Evolutionary conservation across 1,284 basidiomycete genomes (phyloP), one percentile per base, ranked within the genome.

Genomic region (Ceratobasidium sp.): DNA sequence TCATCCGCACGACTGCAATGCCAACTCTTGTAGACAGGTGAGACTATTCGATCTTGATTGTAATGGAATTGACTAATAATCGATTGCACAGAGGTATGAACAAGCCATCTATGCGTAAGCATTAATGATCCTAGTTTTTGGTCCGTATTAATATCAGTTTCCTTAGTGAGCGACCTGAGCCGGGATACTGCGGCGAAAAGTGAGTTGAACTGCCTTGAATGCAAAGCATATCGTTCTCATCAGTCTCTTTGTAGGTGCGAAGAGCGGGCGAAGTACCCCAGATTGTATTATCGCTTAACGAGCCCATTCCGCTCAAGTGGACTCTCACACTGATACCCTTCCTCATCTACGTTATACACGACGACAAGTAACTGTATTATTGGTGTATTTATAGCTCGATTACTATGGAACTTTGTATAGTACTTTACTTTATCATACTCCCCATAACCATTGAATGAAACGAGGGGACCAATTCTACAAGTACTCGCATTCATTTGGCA

Each of bases 171-270:
- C 62, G 62, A 30, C 62, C 62, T 6, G 41, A 66, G 39, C 27
- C 52, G n/a, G 62, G 62, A 13, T 66, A 56, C 19, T 66, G 62
- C 30, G 46, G 41, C 42, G 62, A 66, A 66, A 56, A 66, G 62
- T 66, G 42, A 14, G 50, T 13, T 52, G n/a, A 21, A 27, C 6
- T 50, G 6, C 6, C 5, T 27, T 14, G 16, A 16, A 21, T 50
- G n/a, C 23, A 2, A 13, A 21, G 47, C 11, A 36, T 36, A 6
- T 11, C 6, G 47, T 27, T 50, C 29, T 50, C 8, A 21, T 41
- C 2, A 4, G 13, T 23, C 9, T 14, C 33, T 1, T 36, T 11
- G 11, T 14, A 66, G 62, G 13, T 66, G 62, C 27, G 33, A 36
- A 11, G 16, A 2, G n/a, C 19, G 33, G 6, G n/a, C 19, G 33